Percentiles rank a stretch among this genome's conserved stretches.
phyloP scores from a whole-genome alignment of 2,329 filamentous ascomycete species.

The Stemphylium vesicarium region DNA sequence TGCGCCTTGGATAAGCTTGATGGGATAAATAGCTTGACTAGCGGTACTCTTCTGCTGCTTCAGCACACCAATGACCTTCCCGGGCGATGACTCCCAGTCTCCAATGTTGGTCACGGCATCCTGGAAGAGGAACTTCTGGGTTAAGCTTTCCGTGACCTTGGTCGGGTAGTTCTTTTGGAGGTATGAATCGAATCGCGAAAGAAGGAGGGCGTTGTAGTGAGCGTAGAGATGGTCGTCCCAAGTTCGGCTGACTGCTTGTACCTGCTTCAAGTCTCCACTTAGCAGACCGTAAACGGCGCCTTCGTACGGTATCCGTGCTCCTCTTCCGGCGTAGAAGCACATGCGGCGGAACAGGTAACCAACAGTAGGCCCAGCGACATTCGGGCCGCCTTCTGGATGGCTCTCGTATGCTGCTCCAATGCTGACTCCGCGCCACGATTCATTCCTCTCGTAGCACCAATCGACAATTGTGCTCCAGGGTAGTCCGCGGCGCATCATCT shows the following conservation, averaged over 20 bases:
- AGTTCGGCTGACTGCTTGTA: conserved; percentile 74
- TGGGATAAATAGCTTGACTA: conserved; percentile 66
- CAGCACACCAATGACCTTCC: conserved; percentile 65
- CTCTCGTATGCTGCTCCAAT: conserved; percentile 71
- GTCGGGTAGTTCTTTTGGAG: conserved; percentile 61
- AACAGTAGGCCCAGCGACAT: conserved; percentile 48
- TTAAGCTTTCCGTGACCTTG: conserved; percentile 60
- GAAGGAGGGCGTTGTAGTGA: conserved; percentile 83
- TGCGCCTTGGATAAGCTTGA: conserved; percentile 78
- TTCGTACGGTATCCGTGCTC: conserved; percentile 77
- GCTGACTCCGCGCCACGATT: conserved; percentile 86
- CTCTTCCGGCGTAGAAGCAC: conserved; percentile 75
- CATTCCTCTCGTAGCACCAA: conserved; percentile 85
- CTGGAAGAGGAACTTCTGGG: conserved; percentile 67
- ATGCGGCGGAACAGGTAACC: conserved; percentile 74
- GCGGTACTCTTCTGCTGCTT: conserved; percentile 63
- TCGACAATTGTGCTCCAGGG: conserved; percentile 75
- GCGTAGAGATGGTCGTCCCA: conserved; percentile 91
- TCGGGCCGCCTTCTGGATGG: conserved; percentile 49
- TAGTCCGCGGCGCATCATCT: conserved; percentile 86
- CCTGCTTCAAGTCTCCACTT: conserved; percentile 80
- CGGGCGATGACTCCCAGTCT: conserved; percentile 58
- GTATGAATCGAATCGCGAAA: conserved; percentile 79
- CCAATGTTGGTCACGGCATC: conserved; percentile 70
- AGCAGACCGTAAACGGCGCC: conserved; percentile 88